Evolutionary conservation across 345 rosid genomes (phyloP).

Genomic region (Eucalyptus rudis): DNA sequence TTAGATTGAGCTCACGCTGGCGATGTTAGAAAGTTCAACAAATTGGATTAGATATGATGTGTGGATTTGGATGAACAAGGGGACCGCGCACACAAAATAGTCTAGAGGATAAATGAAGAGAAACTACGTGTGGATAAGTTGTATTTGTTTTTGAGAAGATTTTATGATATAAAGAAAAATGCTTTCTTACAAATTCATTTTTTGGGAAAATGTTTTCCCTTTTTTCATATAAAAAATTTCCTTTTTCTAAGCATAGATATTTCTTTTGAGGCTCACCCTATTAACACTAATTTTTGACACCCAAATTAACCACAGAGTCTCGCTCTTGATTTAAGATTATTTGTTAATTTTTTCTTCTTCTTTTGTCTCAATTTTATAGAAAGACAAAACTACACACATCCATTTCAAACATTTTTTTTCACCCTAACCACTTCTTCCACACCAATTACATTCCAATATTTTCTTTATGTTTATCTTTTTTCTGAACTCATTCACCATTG

Average conservation of each 20-base stretch:
- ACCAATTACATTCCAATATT: too few species aligned
- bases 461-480: too few species aligned
- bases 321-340: too few species aligned
- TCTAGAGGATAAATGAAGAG: not conserved
- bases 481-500: too few species aligned
- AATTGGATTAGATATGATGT: not conserved
- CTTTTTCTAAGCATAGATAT: not conserved
- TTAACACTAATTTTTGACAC: too few species aligned
- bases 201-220: not conserved
- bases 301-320: too few species aligned
- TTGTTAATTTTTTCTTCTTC: rapidly evolving
- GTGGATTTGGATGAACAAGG: not conserved
- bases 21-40: rapidly evolving
- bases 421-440: too few species aligned
- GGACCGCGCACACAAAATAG: rapidly evolving
- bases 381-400: too few species aligned
- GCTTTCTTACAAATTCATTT: not conserved
- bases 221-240: not conserved
- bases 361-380: rapidly evolving
- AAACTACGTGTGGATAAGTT: rapidly evolving
- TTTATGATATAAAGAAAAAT: not conserved
- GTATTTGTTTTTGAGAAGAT: not conserved
- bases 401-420: too few species aligned
- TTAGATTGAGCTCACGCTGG: not conserved
- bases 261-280: not conserved